These are phyloP conservation scores for Rhodotorula sp. DNA, from an alignment of 1,284 basidiomycete genomes.

Conservation along the genomic window DNA sequence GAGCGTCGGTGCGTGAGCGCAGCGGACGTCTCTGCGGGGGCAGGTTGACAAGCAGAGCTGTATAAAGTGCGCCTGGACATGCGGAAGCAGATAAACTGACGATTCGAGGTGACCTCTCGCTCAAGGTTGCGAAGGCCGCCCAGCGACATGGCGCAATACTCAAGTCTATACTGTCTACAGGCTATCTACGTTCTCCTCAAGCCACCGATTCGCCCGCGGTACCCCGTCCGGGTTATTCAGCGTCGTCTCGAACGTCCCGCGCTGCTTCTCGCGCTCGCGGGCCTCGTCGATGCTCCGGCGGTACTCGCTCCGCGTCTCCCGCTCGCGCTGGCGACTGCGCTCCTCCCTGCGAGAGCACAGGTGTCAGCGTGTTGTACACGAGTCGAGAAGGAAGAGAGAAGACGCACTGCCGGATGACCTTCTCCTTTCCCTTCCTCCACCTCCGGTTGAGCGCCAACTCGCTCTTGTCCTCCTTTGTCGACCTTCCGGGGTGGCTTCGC, in stretches of 20 bases:
- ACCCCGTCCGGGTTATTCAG: too few relatives aligned
- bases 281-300: slow-evolving; percentile 3
- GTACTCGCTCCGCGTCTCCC: not conserved
- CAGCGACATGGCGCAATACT: too few relatives aligned
- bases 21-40: too few relatives aligned
- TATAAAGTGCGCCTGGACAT: too few relatives aligned
- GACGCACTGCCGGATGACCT: slow-evolving; percentile 4
- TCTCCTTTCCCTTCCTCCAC: slow-evolving; percentile 3
- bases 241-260: not conserved
- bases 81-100: too few relatives aligned
- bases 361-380: not conserved
- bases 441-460: slow-evolving; percentile 14
- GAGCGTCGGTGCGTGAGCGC: too few relatives aligned
- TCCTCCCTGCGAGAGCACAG: not conserved
- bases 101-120: too few relatives aligned
- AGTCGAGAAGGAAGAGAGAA: not conserved
- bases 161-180: too few relatives aligned
- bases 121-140: too few relatives aligned
- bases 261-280: slow-evolving; percentile 1
- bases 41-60: too few relatives aligned
- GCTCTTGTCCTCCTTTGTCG: not conserved
- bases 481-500: slow-evolving; percentile 4
- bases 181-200: too few relatives aligned
- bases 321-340: not conserved
- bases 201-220: too few relatives aligned